Evolutionary conservation across 164 flowering plant genomes (phyloP).

Genomic region (Magnolia sinica): DNA sequence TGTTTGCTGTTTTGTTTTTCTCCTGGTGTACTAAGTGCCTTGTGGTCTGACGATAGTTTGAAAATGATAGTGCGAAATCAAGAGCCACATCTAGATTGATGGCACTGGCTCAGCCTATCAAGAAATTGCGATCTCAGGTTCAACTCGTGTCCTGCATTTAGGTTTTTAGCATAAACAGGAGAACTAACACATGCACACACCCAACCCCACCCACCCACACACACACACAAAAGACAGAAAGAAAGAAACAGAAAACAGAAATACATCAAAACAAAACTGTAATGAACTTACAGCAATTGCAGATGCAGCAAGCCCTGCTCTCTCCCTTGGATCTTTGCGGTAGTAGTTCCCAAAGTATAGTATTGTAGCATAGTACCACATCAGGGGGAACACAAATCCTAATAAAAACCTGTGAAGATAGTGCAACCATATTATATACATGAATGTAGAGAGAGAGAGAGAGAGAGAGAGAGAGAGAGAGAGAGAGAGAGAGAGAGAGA

Average conservation of each 20-base stretch:
- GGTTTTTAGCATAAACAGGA: no score
- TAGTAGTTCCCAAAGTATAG: constrained; percentile 31
- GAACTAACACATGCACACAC: no score
- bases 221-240: not conserved
- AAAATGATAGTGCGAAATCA: not conserved
- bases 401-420: constrained; percentile 21
- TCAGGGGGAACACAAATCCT: constrained; percentile 24
- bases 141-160: not conserved
- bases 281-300: constrained; percentile 27
- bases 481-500: constrained; percentile 2
- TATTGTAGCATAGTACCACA: constrained; percentile 30
- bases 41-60: not conserved
- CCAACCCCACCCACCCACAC: no score
- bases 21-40: not conserved
- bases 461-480: not conserved
- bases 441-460: constrained; percentile 30
- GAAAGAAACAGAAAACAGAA: not conserved
- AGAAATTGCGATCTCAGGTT: not conserved
- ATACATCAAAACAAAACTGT: not conserved
- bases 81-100: not conserved
- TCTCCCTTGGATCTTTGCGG: constrained; percentile 31
- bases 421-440: not conserved
- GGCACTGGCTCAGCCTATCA: not conserved
- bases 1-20: not conserved
- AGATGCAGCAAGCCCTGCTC: constrained; percentile 31